Evolutionary conservation across 306 rosid genomes (phyloP).

Genomic region (Rosa persica): DNA sequence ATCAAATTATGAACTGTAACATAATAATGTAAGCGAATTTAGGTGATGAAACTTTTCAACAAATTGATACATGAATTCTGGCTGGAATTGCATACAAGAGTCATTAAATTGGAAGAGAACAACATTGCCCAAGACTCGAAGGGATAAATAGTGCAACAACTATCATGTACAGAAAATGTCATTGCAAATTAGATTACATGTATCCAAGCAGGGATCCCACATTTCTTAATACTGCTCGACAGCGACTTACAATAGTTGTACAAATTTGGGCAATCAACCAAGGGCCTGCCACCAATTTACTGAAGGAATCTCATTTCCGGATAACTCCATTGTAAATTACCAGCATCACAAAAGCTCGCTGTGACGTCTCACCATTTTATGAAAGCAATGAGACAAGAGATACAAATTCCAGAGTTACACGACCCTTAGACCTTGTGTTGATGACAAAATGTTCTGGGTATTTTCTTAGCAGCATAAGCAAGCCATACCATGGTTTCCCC

Average conservation of each 20-base stretch:
- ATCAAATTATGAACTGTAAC: background rate
- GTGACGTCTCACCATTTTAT: slow-evolving; percentile 21
- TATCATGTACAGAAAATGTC: slow-evolving; percentile 14
- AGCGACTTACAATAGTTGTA: background rate
- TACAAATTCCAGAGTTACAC: slow-evolving; percentile 79
- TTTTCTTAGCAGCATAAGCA: slow-evolving; percentile 89
- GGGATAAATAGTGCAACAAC: background rate
- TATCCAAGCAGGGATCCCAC: background rate
- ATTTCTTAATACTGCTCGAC: background rate
- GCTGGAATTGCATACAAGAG: background rate
- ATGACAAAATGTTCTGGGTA: slow-evolving; percentile 98
- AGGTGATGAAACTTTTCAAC: background rate
- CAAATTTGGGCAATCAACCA: slow-evolving; percentile 2
- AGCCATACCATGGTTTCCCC: slow-evolving; percentile 96
- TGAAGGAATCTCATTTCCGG: background rate
- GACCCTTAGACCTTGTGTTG: slow-evolving; percentile 93
- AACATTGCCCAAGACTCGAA: background rate
- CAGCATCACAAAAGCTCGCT: slow-evolving; percentile 11
- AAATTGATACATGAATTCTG: background rate
- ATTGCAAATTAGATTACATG: slow-evolving; percentile 15
- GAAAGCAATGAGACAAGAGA: slow-evolving; percentile 93
- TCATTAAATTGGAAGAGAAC: background rate
- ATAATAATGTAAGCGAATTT: background rate
- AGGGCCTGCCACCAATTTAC: background rate
- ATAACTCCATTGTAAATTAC: slow-evolving; percentile 12